phyloP scores from a whole-genome alignment of 257 asterid genomes.

The Solanum appendiculatum region DNA sequence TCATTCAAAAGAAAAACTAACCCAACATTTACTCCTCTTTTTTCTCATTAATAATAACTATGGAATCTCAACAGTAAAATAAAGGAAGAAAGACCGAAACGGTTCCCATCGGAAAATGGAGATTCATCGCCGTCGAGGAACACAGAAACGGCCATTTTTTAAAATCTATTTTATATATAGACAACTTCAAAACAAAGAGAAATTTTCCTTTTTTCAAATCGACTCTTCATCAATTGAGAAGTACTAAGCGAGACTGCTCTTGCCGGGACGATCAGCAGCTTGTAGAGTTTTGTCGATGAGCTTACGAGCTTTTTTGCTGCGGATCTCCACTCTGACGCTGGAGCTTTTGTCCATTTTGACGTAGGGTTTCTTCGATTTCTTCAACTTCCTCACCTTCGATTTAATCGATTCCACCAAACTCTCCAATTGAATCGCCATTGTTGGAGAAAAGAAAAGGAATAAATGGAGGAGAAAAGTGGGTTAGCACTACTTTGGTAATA shows the following conservation, averaged over 20 bases:
- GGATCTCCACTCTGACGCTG: constrained; percentile 75
- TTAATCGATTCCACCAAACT: constrained; percentile 57
- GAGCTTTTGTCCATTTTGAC: constrained; percentile 82
- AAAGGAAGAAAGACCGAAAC: background rate
- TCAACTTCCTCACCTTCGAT: constrained; percentile 66
- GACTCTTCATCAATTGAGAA: background rate
- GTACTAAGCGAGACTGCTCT: constrained; percentile 14
- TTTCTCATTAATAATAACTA: background rate
- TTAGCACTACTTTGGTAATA: background rate
- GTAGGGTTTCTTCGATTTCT: constrained; percentile 77
- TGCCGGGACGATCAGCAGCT: constrained; percentile 72
- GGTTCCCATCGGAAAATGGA: background rate
- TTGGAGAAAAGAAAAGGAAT: too few species aligned
- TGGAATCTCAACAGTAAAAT: background rate
- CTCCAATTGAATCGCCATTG: constrained; percentile 28
- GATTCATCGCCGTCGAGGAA: background rate
- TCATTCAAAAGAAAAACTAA: background rate
- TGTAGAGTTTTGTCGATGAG: constrained; percentile 78
- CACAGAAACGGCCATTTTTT: background rate
- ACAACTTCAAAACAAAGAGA: background rate
- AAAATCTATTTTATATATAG: background rate
- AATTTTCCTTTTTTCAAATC: background rate
- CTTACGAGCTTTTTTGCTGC: constrained; percentile 68
- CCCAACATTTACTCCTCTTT: background rate
- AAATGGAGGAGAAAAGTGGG: background rate